phyloP scores from a whole-genome alignment of 2,329 filamentous ascomycete genomes.

The Aulographum hederae region DNA sequence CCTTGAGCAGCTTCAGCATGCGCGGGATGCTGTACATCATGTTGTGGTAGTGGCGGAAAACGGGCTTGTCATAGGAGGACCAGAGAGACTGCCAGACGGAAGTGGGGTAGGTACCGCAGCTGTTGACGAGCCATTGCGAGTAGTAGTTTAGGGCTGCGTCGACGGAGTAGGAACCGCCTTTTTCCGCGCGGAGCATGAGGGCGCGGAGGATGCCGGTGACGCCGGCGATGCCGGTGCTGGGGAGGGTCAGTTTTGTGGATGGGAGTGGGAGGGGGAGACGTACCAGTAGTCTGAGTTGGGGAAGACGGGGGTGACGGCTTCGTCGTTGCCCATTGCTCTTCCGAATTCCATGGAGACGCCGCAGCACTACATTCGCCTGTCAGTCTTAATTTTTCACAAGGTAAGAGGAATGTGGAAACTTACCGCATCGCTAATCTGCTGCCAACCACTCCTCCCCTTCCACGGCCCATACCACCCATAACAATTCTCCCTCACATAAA shows the following conservation, averaged over 20 bases:
- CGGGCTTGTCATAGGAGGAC: constrained; percentile 23
- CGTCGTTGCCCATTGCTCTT: constrained; percentile 25
- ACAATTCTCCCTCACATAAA: constrained; percentile 33
- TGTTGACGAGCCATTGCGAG: constrained; percentile 17
- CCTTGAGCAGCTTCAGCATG: constrained; percentile 20
- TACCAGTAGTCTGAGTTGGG: constrained; percentile 25
- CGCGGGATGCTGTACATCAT: constrained; percentile 24
- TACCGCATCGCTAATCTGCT: constrained; percentile 32
- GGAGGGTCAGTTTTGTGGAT: not conserved
- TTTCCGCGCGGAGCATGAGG: constrained; percentile 18
- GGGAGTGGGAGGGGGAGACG: not conserved
- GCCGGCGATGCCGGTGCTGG: constrained; percentile 24
- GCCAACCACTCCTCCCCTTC: constrained; percentile 30
- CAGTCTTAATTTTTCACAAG: constrained; percentile 8
- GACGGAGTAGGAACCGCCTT: constrained; percentile 22
- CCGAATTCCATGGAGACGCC: constrained; percentile 30
- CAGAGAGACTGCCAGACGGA: constrained; percentile 31
- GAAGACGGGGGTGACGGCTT: constrained; percentile 25
- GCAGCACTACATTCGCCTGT: not conserved
- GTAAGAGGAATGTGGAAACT: constrained; percentile 6
- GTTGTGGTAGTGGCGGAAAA: constrained; percentile 33
- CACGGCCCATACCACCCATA: constrained; percentile 34
- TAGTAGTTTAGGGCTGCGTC: constrained; percentile 22
- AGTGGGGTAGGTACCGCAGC: constrained; percentile 16
- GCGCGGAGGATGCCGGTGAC: constrained; percentile 23